Evolutionary conservation across 441 rosid species (phyloP).

Genomic region (Adansonia grandidieri): DNA sequence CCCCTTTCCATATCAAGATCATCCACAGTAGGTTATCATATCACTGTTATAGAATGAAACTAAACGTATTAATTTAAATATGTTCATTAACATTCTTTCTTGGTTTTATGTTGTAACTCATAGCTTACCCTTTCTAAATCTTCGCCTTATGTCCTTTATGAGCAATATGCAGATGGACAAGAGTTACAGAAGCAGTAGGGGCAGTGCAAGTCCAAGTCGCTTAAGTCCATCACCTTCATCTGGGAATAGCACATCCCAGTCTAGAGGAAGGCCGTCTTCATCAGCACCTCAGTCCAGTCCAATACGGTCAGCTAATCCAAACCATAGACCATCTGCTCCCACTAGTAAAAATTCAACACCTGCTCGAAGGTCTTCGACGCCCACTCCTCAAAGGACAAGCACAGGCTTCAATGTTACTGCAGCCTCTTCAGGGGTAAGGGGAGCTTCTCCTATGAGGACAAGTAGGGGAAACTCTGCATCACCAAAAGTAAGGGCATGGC

Average conservation of each 20-base stretch:
- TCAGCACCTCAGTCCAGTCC: constrained; percentile 82
- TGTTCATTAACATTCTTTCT: neutral
- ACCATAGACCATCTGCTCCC: constrained; percentile 80
- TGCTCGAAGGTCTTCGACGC: constrained; percentile 75
- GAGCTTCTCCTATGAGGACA: constrained; percentile 75
- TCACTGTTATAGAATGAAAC: constrained; percentile 26
- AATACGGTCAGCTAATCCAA: constrained; percentile 60
- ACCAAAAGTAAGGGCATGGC: constrained; percentile 92
- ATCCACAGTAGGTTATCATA: constrained; percentile 69
- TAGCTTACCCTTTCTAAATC: neutral
- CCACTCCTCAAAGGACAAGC: constrained; percentile 77
- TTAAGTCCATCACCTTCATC: constrained; percentile 91
- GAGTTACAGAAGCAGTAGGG: constrained; percentile 89
- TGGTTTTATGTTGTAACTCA: neutral
- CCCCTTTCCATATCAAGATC: constrained; percentile 92
- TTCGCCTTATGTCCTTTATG: neutral
- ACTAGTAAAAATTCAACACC: constrained; percentile 67
- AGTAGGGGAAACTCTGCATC: constrained; percentile 88
- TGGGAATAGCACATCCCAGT: constrained; percentile 63
- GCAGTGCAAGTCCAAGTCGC: constrained; percentile 97
- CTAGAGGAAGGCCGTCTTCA: constrained; percentile 86
- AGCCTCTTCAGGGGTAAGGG: constrained; percentile 61
- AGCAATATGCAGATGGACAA: constrained; percentile 77
- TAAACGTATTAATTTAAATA: constrained; percentile 1
- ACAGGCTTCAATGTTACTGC: constrained; percentile 49